Conservation (phyloP, 148 eudicot species). For the Drosera capensis region DNA sequence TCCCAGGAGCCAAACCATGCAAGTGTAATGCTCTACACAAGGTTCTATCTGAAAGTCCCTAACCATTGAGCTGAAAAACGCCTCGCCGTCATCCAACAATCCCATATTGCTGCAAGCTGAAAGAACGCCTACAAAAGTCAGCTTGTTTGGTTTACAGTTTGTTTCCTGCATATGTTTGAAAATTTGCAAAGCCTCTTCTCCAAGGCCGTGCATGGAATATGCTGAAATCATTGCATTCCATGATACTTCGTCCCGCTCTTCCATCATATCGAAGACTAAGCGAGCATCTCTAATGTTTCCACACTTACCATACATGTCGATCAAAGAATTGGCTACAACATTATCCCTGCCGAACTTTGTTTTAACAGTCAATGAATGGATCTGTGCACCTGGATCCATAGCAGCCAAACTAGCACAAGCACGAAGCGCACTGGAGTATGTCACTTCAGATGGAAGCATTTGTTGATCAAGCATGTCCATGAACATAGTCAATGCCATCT, state of each 20-base stretch:
- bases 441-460: constrained; percentile 51
- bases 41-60: constrained; percentile 49
- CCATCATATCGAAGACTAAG: constrained; percentile 46
- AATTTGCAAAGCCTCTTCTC: constrained; percentile 42
- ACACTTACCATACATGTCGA: constrained; percentile 88
- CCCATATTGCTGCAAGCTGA: constrained; percentile 88
- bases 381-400: constrained; percentile 52
- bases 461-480: constrained; percentile 41
- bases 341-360: constrained; percentile 35
- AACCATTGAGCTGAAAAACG: constrained; percentile 46
- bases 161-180: constrained; percentile 45
- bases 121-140: constrained; percentile 68
- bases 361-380: constrained; percentile 62
- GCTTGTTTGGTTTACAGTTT: constrained; percentile 32
- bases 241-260: constrained; percentile 50
- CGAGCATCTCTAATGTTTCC: constrained; percentile 72
- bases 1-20: constrained; percentile 81
- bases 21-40: constrained; percentile 77
- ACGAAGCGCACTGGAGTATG: constrained; percentile 64
- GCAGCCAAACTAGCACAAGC: constrained; percentile 69
- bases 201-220: constrained; percentile 78
- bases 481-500: constrained; percentile 51
- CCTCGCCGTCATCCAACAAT: constrained; percentile 44
- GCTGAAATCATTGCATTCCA: constrained; percentile 79
- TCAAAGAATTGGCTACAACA: constrained; percentile 56